These are phyloP conservation scores for Yarrowia keelungensis DNA, from an alignment of 805 yeast species.

Conservation along the genomic window DNA sequence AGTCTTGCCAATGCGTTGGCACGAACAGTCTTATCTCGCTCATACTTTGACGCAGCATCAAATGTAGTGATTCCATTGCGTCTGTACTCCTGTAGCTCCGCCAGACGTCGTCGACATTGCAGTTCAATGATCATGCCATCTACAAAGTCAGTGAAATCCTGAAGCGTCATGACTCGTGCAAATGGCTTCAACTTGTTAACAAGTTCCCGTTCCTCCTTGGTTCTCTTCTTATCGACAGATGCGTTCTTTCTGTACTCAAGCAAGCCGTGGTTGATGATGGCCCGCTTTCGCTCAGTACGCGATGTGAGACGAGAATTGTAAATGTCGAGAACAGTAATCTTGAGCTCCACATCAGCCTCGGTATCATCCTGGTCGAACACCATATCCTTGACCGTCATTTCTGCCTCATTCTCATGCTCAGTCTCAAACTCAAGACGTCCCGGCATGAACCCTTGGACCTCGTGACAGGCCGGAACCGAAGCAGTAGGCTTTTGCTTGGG, in stretches of 20 bases:
- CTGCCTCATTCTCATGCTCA: conserved; percentile 97
- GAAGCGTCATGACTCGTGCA: conserved; percentile 78
- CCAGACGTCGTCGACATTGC: conserved; percentile 77
- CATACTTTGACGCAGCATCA: conserved; percentile 84
- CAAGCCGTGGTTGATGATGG: conserved; percentile 74
- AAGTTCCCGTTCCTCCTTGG: conserved; percentile 89
- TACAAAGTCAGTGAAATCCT: conserved; percentile 78
- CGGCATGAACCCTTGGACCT: conserved; percentile 98
- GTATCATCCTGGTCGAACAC: conserved; percentile 92
- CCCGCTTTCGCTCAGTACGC: conserved; percentile 91
- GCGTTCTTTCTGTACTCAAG: conserved; percentile 85
- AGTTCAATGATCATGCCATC: conserved; percentile 79
- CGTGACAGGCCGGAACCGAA: conserved; percentile 95
- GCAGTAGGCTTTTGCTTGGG: conserved; percentile 89
- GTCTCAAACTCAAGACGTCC: conserved; percentile 96
- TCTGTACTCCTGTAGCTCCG: conserved; percentile 93
- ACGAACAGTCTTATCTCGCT: conserved; percentile 81
- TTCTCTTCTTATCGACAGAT: conserved; percentile 80
- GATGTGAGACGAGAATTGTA: conserved; percentile 88
- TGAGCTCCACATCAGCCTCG: conserved; percentile 85
- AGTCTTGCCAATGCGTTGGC: conserved; percentile 66
- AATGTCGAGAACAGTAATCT: conserved; percentile 83
- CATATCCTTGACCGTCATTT: conserved; percentile 92
- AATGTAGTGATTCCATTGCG: conserved; percentile 83
- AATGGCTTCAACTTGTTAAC: conserved; percentile 77